A percentile compares a stretch with the other conserved stretches of the same genome.
phyloP scores from a whole-genome alignment of 2,329 filamentous ascomycete species.

The Arthrobotrys sphaeroides region DNA sequence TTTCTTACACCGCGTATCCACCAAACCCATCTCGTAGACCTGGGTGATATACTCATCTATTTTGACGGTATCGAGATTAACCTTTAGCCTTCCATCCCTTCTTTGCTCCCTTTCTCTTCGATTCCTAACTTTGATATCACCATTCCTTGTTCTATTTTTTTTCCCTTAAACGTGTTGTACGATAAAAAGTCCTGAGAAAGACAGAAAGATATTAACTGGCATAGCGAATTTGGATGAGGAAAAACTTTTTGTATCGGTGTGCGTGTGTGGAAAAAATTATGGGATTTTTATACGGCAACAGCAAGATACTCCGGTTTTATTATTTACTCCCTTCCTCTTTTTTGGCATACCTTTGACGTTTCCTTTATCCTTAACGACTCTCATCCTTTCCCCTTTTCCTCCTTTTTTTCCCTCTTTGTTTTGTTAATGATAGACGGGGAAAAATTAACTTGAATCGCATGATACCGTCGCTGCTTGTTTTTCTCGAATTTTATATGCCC shows the following conservation, averaged over 20 bases:
- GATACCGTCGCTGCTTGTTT: conserved; percentile 44
- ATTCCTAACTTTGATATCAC: neutral
- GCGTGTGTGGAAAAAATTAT: conserved; percentile 32
- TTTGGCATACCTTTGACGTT: neutral
- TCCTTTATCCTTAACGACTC: neutral
- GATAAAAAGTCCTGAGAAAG: conserved; percentile 55
- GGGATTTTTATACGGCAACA: conserved; percentile 54
- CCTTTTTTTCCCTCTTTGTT: neutral
- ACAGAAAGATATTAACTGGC: conserved; percentile 41
- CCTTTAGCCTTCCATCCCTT: neutral
- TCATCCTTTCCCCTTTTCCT: neutral
- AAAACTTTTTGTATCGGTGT: conserved; percentile 48
- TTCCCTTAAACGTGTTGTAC: conserved; percentile 51
- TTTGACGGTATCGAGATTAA: neutral
- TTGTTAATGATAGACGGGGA: conserved; percentile 46
- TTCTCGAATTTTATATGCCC: conserved; percentile 4
- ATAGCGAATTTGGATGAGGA: conserved; percentile 49
- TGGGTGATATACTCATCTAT: too few relatives aligned
- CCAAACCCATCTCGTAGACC: too few relatives aligned
- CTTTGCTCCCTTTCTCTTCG: neutral
- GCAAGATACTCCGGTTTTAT: conserved; percentile 47
- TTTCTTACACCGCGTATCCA: too few relatives aligned
- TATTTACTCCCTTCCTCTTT: neutral
- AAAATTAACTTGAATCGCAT: conserved; percentile 48
- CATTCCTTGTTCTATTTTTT: conserved; percentile 26